Percentiles rank a stretch among this genome's conserved stretches.
These are phyloP conservation scores for Thelephora aurantiotincta DNA, from an alignment of 768 basidiomycete genomes.

Conservation along the genomic window DNA sequence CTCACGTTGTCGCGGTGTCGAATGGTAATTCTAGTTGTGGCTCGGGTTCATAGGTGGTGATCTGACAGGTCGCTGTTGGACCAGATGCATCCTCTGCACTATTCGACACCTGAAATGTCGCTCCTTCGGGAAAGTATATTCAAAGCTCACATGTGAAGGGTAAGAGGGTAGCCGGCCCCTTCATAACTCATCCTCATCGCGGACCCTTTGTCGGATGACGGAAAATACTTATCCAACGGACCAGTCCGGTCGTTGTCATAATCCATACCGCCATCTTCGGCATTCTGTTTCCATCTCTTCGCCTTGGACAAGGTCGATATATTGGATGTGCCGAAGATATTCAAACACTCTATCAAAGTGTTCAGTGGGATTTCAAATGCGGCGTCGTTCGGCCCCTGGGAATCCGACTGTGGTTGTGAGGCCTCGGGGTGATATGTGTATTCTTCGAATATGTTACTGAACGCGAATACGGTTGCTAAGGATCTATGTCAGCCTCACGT, in stretches of 20 bases:
- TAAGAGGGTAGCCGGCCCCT: constrained; percentile 67
- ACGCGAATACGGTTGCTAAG: constrained; percentile 75
- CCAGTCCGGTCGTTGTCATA: constrained; percentile 18
- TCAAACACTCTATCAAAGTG: constrained; percentile 79
- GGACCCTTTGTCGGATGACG: constrained; percentile 46
- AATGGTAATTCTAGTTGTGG: constrained; percentile 71
- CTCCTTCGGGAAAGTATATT: background rate
- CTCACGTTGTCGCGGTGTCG: constrained; percentile 49
- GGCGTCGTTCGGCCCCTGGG: constrained; percentile 12
- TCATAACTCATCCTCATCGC: constrained; percentile 77
- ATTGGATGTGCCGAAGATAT: constrained; percentile 79
- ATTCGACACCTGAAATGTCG: background rate
- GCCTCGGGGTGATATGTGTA: constrained; percentile 45
- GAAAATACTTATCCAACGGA: constrained; percentile 43
- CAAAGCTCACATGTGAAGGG: constrained; percentile 56
- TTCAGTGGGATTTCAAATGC: constrained; percentile 77
- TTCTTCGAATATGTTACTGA: constrained; percentile 65
- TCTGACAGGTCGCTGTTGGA: constrained; percentile 78
- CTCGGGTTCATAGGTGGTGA: constrained; percentile 76
- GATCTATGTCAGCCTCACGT: background rate
- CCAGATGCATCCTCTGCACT: constrained; percentile 71
- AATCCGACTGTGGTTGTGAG: constrained; percentile 9
- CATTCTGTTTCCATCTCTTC: constrained; percentile 33
- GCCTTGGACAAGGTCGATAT: constrained; percentile 16
- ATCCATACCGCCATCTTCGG: constrained; percentile 28